phyloP scores from a whole-genome alignment of 495 filamentous ascomycete genomes.

The Choiromyces venosus region DNA sequence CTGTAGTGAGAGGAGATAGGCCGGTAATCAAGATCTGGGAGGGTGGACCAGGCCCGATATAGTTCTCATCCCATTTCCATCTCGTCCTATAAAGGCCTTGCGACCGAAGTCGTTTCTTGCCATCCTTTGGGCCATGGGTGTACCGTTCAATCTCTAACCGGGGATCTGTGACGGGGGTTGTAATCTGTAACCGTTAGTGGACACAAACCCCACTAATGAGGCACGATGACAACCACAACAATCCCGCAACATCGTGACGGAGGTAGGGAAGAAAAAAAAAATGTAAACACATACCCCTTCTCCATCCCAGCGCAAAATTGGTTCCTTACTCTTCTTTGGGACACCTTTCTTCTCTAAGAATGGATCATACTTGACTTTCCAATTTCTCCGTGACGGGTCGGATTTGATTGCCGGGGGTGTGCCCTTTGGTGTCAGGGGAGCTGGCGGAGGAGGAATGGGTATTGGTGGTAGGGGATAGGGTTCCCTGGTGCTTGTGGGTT shows the following conservation, averaged over 20 bases:
- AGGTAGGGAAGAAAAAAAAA: conserved; percentile 22
- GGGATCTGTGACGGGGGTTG: conserved; percentile 41
- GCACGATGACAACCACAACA: conserved; percentile 4
- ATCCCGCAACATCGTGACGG: conserved; percentile 18
- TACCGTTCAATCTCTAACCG: conserved; percentile 57
- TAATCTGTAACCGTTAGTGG: conserved; percentile 28
- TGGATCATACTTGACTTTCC: conserved; percentile 40
- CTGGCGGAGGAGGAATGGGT: conserved; percentile 30
- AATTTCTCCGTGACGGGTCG: conserved; percentile 35
- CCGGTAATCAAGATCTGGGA: conserved; percentile 85
- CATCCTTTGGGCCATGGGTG: conserved; percentile 54
- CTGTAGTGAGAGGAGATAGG: conserved; percentile 79
- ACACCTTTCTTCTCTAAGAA: conserved; percentile 44
- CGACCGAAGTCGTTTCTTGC: conserved; percentile 64
- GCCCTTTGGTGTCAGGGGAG: conserved; percentile 40
- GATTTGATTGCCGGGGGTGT: conserved; percentile 38
- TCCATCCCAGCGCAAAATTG: conserved; percentile 39
- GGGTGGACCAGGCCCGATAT: conserved; percentile 81
- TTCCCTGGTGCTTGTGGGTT: conserved; percentile 26
- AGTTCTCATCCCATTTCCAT: conserved; percentile 73
- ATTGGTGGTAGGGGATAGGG: conserved; percentile 14
- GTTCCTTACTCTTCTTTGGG: conserved; percentile 46
- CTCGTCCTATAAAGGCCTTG: conserved; percentile 67
- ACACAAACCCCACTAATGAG: neutral
- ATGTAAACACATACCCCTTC: conserved; percentile 42